phyloP scores from a whole-genome alignment of 768 basidiomycete species.

The Udeniomyces megalosporus region DNA sequence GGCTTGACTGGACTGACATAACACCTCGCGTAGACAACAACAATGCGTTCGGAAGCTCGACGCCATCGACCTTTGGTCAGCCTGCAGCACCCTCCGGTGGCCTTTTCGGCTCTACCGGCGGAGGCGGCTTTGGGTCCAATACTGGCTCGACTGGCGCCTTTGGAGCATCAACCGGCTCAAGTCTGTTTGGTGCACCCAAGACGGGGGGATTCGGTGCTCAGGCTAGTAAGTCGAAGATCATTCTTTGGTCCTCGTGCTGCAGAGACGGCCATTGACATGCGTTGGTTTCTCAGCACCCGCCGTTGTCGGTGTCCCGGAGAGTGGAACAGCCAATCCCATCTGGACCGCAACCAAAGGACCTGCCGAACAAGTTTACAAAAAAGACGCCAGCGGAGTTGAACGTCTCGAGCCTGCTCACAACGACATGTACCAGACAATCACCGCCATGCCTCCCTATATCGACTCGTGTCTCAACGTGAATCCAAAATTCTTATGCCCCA shows the following conservation, averaged over 20 bases:
- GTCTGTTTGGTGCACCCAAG: conserved; percentile 12
- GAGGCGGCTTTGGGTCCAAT: conserved; percentile 5
- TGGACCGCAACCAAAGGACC: neutral
- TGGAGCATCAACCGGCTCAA: neutral
- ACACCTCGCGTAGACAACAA: neutral
- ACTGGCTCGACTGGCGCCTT: conserved; percentile 1
- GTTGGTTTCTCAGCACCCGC: neutral
- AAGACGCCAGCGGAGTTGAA: conserved; percentile 7
- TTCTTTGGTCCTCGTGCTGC: too few species aligned
- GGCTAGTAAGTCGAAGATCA: too few species aligned
- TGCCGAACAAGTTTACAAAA: neutral
- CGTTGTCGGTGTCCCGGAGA: conserved; percentile 3
- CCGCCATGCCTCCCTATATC: conserved; percentile 14
- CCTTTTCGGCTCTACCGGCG: neutral
- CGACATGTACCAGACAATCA: conserved; percentile 15
- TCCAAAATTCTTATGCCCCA: neutral
- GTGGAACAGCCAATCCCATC: conserved; percentile 5
- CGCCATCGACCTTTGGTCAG: conserved; percentile 5
- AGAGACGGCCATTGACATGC: too few species aligned
- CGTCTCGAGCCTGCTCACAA: neutral
- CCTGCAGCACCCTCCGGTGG: neutral
- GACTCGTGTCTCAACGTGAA: conserved; percentile 10
- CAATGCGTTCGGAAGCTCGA: conserved; percentile 1
- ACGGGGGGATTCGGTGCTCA: neutral
- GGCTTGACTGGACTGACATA: neutral